Conservation (phyloP, 2,329 filamentous ascomycete genomes). For the Aspergillus viridinutans region DNA sequence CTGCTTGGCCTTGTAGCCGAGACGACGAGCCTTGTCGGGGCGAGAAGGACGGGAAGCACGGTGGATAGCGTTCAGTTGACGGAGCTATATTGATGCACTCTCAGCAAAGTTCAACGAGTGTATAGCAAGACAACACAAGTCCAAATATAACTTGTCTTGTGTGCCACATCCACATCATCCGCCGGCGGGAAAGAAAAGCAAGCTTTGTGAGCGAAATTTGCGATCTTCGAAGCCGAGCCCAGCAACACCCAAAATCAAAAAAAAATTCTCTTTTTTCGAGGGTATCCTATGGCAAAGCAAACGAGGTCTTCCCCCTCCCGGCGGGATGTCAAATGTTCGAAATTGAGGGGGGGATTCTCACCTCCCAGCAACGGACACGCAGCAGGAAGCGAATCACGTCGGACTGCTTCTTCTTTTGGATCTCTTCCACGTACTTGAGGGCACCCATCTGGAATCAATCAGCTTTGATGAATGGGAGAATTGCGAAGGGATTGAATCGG, state of each 20-base stretch:
- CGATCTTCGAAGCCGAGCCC: slow-evolving; percentile 26
- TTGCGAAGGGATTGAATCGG: neutral
- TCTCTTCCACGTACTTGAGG: slow-evolving; percentile 99
- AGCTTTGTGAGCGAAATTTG: slow-evolving; percentile 6
- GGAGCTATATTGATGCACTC: slow-evolving; percentile 99
- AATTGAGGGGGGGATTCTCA: slow-evolving; percentile 40
- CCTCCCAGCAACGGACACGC: slow-evolving; percentile 99
- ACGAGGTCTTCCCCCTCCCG: slow-evolving; percentile 24
- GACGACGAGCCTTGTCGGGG: slow-evolving; percentile 99
- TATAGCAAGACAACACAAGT: slow-evolving; percentile 67
- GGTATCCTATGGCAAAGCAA: slow-evolving; percentile 32
- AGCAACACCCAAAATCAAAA: slow-evolving; percentile 24
- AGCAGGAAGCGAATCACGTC: slow-evolving; percentile 99
- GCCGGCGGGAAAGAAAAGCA: slow-evolving; percentile 23
- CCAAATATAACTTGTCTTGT: slow-evolving; percentile 22
- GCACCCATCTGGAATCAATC: slow-evolving; percentile 75
- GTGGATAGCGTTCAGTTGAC: slow-evolving; percentile 99
- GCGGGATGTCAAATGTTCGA: slow-evolving; percentile 36
- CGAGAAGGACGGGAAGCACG: slow-evolving; percentile 96
- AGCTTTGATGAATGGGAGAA: slow-evolving; percentile 6
- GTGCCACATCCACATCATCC: slow-evolving; percentile 46
- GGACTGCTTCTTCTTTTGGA: slow-evolving; percentile 99
- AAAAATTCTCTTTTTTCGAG: slow-evolving; percentile 14
- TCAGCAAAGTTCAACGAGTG: slow-evolving; percentile 99
- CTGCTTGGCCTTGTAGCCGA: slow-evolving; percentile 99